Percentiles rank a stretch among this genome's conserved stretches.
These are phyloP conservation scores for Colletotrichum siamense DNA, from an alignment of 2,329 filamentous ascomycete species.

Conservation along the genomic window DNA sequence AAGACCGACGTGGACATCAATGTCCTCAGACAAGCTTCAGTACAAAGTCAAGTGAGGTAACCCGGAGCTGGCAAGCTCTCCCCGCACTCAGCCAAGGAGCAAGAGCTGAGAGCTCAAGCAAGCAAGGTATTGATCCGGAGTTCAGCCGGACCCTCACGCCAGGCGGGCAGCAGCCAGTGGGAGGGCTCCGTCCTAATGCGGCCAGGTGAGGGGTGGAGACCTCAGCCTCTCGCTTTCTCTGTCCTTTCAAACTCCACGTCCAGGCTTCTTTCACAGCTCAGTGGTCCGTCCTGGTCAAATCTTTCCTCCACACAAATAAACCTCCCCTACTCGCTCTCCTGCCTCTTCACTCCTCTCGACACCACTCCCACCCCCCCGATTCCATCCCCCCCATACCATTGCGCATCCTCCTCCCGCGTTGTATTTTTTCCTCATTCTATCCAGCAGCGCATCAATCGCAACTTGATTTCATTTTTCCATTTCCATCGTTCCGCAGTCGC, in stretches of 20 bases:
- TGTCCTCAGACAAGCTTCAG: not conserved
- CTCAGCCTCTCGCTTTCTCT: slow-evolving; percentile 20
- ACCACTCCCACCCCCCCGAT: slow-evolving; percentile 1
- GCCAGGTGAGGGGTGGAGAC: slow-evolving; percentile 5
- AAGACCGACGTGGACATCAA: not conserved
- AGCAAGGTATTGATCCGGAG: not conserved
- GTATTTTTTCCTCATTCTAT: slow-evolving; percentile 6
- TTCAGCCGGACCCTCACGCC: not conserved
- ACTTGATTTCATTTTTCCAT: slow-evolving; percentile 14
- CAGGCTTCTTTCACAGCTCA: not conserved
- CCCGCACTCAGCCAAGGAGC: not conserved
- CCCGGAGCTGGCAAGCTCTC: not conserved
- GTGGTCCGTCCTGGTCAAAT: slow-evolving; percentile 2
- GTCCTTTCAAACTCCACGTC: slow-evolving; percentile 3
- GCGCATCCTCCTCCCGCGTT: not conserved
- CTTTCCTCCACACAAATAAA: slow-evolving; percentile 21
- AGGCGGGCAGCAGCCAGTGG: not conserved
- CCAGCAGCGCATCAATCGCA: slow-evolving; percentile 18
- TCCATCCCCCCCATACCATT: not conserved
- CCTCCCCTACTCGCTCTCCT: not conserved
- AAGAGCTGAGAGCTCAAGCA: not conserved
- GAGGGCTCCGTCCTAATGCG: slow-evolving; percentile 14
- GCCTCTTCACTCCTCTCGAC: not conserved
- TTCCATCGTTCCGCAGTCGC: slow-evolving; percentile 6
- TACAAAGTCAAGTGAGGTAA: not conserved